These are phyloP conservation scores for Chytridiales sp. DNA, from an alignment of 371 early-diverging fungal genomes.

Conservation along the genomic window DNA sequence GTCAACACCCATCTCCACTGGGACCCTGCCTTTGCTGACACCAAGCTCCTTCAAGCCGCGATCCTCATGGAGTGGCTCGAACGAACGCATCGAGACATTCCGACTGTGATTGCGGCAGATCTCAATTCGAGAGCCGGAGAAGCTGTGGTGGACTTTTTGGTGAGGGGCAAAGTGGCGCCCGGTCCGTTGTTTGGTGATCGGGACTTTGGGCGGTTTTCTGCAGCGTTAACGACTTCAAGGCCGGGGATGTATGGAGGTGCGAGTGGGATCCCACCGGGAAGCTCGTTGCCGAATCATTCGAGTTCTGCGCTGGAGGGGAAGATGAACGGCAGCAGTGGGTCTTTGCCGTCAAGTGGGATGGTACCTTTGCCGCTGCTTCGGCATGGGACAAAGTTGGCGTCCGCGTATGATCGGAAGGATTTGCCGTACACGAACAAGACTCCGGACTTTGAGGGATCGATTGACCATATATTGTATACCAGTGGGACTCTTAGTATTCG, in stretches of 20 bases:
- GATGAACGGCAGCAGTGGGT: slow-evolving; percentile 19
- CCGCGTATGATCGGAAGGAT: slow-evolving; percentile 31
- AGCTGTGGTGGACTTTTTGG: slow-evolving; percentile 35
- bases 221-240: slow-evolving; percentile 15
- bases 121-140: slow-evolving; percentile 33
- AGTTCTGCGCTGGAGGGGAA: slow-evolving; percentile 16
- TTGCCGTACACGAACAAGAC: slow-evolving; percentile 40
- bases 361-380: slow-evolving; percentile 17
- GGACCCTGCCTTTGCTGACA: slow-evolving; percentile 88
- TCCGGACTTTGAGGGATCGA: slow-evolving; percentile 34
- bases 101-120: slow-evolving; percentile 39
- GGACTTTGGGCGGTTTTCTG: slow-evolving; percentile 32
- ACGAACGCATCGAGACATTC: slow-evolving; percentile 30
- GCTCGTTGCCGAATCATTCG: not conserved
- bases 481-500: slow-evolving; percentile 30
- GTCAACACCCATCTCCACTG: slow-evolving; percentile 92
- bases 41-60: slow-evolving; percentile 93
- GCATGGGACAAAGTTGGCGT: slow-evolving; percentile 27
- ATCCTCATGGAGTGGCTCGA: slow-evolving; percentile 90
- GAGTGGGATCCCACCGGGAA: not conserved
- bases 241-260: not conserved
- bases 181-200: slow-evolving; percentile 14
- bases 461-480: slow-evolving; percentile 44
- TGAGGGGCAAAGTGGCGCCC: slow-evolving; percentile 31
- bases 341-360: slow-evolving; percentile 7